Conservation (phyloP, 1,284 basidiomycete species). For the Melampsora americana region DNA sequence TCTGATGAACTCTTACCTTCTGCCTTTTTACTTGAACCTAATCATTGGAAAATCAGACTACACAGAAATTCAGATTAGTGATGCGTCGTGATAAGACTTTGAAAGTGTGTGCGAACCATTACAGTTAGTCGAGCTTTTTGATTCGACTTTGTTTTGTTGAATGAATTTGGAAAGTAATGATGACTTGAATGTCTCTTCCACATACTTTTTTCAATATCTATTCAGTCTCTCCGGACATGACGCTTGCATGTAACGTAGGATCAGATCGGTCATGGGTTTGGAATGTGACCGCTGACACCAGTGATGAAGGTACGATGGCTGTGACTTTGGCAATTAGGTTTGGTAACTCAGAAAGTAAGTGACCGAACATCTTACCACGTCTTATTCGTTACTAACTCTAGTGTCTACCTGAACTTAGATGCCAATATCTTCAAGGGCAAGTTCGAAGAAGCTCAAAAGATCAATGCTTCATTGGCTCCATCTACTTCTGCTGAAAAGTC, state of each 20-base stretch:
- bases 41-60: slow-evolving; percentile 55
- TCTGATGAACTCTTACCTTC: background rate
- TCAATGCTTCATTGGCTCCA: slow-evolving; percentile 60
- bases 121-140: slow-evolving; percentile 64
- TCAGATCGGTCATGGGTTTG: slow-evolving; percentile 99
- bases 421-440: slow-evolving; percentile 79
- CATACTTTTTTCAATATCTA: background rate
- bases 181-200: background rate
- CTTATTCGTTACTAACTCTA: background rate
- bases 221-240: slow-evolving; percentile 83
- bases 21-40: background rate
- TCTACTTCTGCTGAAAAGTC: slow-evolving; percentile 51
- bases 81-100: slow-evolving; percentile 99
- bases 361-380: background rate
- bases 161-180: background rate
- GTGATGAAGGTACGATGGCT: slow-evolving; percentile 74
- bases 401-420: slow-evolving; percentile 60
- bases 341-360: slow-evolving; percentile 90
- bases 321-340: slow-evolving; percentile 98
- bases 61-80: slow-evolving; percentile 88
- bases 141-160: background rate
- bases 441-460: slow-evolving; percentile 77
- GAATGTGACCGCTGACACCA: slow-evolving; percentile 92
- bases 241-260: slow-evolving; percentile 93
- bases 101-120: slow-evolving; percentile 99